Conservation (phyloP, 768 basidiomycete species). For the Stropharia rugosoannulata region DNA sequence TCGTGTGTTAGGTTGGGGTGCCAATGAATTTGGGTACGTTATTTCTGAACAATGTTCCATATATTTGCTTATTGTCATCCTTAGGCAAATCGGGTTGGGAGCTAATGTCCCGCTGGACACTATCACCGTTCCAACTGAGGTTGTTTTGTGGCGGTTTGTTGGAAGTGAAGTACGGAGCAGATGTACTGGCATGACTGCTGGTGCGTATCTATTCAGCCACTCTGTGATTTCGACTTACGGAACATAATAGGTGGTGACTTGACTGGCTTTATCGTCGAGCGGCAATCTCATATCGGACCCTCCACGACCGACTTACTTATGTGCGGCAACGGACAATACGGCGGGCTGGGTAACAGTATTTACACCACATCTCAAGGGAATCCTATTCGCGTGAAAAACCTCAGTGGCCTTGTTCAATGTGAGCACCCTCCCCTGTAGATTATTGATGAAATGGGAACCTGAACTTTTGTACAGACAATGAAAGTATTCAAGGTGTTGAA, state of each 20-base stretch:
- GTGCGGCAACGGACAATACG: conserved; percentile 83
- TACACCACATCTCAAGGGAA: conserved; percentile 71
- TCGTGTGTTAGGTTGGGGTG: conserved; percentile 85
- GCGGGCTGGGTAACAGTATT: conserved; percentile 67
- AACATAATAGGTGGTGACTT: conserved; percentile 62
- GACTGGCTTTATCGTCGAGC: conserved; percentile 76
- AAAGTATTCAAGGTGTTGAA: conserved; percentile 53
- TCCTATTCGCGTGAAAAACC: conserved; percentile 71
- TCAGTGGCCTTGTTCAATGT: conserved; percentile 90
- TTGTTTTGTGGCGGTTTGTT: conserved; percentile 64
- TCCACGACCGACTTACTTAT: conserved; percentile 53
- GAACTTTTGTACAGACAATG: conserved; percentile 54
- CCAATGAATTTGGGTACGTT: conserved; percentile 79
- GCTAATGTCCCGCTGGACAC: conserved; percentile 57
- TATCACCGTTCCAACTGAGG: conserved; percentile 83
- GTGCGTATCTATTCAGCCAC: conserved; percentile 30
- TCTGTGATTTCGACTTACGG: neutral
- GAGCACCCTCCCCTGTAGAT: conserved; percentile 26
- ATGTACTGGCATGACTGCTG: conserved; percentile 68
- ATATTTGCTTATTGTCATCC: conserved; percentile 2
- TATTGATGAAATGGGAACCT: neutral
- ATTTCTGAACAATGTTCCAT: neutral
- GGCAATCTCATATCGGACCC: conserved; percentile 22
- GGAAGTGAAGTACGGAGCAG: conserved; percentile 49
- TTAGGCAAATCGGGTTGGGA: conserved; percentile 82